Base-by-base conservation (phyloP, 164 flowering plant species). In the Litsea cubeba region DNA sequence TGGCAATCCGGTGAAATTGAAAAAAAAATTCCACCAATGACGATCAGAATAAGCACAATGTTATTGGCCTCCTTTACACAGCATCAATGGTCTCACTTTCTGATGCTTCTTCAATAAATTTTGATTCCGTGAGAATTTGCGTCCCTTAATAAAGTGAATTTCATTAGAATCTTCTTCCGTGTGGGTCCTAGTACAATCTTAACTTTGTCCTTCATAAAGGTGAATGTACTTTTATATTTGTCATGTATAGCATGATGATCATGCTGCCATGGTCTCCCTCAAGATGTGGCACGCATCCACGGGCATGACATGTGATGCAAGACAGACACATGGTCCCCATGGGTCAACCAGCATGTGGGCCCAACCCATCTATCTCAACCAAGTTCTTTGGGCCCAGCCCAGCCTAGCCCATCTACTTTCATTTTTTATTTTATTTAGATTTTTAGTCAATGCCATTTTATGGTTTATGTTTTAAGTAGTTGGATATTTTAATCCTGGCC, bases 1-100 rank as follows among this genome's bases (percentile, higher is more conserved):
- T 40, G 10, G 46, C 11, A 35, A 35, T 35, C 46, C 10, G 73
- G 73, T 5, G 78, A 50, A 15, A 73, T 20, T 72, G 50, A 20
- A n/a, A 28, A 67, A 74, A 67, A 15, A 18, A 24, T 25, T 74
- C 65, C 12, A 32, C 49, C 69, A 32, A 2, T n/a, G 66, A 35
- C 12, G 2, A 11, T 7, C 66, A 57, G 18, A 5, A 3, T n/a
- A 15, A 7, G 46, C 22, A 2, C 22, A 57, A 57, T 57, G 6
- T n/a, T n/a, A n/a, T 57, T 57, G n/a, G 22, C 62, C 5, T 17
- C 18, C 62, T 57, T 6, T 15, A 57, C 18, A 15, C 22, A 7
- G 3, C 1, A 0, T 14, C 10, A 14, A 57, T 14, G n/a, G 62
- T 57, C n/a, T 20, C n/a, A 14, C 62, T 57, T 57, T 57, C 62